Evolutionary conservation across 2,329 filamentous ascomycete genomes (phyloP).

Genomic region (Furcasterigmium sp.): DNA sequence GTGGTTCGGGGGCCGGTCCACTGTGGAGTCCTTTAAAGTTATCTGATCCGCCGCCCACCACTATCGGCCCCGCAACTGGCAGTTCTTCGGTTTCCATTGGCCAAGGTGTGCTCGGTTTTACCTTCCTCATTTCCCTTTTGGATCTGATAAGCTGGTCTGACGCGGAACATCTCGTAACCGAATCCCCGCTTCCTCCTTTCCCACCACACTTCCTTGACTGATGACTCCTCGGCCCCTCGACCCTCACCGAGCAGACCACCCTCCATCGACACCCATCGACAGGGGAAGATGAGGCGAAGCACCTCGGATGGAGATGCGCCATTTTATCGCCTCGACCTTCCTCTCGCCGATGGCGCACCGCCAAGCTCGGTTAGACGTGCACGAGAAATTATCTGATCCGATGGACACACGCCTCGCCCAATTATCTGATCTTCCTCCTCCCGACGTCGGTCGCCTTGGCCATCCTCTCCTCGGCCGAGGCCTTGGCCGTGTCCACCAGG

Average conservation of each 20-base stretch:
- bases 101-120: background rate
- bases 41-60: conserved; percentile 13
- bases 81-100: background rate
- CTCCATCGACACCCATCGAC: background rate
- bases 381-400: conserved; percentile 15
- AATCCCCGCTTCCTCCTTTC: background rate
- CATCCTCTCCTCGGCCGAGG: no score
- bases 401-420: background rate
- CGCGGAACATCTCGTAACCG: conserved; percentile 5
- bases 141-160: conserved; percentile 2
- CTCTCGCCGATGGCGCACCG: background rate
- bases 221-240: no score
- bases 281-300: conserved; percentile 8
- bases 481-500: no score
- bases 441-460: no score
- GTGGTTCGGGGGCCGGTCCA: conserved; percentile 2
- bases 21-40: conserved; percentile 14
- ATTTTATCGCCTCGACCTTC: conserved; percentile 7
- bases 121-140: conserved; percentile 3
- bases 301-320: conserved; percentile 7
- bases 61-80: conserved; percentile 3
- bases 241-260: conserved; percentile 2
- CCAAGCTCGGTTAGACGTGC: conserved; percentile 4
- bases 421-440: background rate
- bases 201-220: no score